Percentiles rank a stretch among this genome's conserved stretches.
phyloP scores from a whole-genome alignment of 163 green algal species.

The Coccomyxa subellipsoidea region DNA sequence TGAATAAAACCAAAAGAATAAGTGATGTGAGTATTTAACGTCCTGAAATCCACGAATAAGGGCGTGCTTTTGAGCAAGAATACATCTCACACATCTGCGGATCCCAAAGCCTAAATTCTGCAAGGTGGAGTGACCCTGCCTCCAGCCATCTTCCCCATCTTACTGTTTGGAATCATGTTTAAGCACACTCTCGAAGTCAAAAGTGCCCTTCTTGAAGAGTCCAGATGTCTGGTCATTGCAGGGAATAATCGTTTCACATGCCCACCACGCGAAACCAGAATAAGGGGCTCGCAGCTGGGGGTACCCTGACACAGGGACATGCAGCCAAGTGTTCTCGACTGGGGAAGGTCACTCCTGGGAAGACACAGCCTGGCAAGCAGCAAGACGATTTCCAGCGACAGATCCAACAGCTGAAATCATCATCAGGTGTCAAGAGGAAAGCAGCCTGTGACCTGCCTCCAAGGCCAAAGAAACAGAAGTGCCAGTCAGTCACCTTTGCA shows the following conservation, averaged over 20 bases:
- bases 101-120: background rate
- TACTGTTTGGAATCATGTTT: too few relatives aligned
- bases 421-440: background rate
- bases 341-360: background rate
- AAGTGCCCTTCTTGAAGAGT: background rate
- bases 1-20: background rate
- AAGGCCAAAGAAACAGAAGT: background rate
- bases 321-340: background rate
- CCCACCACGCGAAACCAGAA: background rate
- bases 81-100: background rate
- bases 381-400: background rate
- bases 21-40: background rate
- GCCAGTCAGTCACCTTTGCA: background rate
- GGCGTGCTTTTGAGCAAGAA: too few relatives aligned
- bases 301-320: background rate
- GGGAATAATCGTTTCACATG: background rate
- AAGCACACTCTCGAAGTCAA: too few relatives aligned
- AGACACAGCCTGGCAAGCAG: background rate
- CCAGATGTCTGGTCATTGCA: background rate
- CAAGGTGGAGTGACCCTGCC: background rate
- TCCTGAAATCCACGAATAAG: background rate
- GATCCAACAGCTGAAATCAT: background rate
- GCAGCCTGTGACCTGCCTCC: background rate
- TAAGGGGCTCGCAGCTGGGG: background rate
- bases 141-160: background rate